phyloP scores from a whole-genome alignment of 2,329 filamentous ascomycete species.

The Exutisphaerella laricina region DNA sequence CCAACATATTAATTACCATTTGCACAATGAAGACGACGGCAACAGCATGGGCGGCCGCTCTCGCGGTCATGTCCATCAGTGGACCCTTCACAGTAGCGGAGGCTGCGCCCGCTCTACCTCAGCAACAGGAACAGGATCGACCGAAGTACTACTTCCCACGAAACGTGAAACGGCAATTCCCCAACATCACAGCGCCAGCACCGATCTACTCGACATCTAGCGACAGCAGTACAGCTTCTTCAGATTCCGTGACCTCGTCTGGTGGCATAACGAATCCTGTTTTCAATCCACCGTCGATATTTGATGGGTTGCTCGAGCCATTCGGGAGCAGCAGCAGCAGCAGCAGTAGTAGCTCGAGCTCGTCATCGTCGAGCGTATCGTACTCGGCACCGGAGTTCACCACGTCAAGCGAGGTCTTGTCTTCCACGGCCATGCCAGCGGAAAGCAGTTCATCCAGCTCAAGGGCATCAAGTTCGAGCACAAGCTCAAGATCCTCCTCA shows the following conservation, averaged over 20 bases:
- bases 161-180: constrained; percentile 41
- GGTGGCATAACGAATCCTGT: background rate
- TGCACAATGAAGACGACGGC: constrained; percentile 40
- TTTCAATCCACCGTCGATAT: constrained; percentile 3
- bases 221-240: constrained; percentile 6
- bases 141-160: constrained; percentile 47
- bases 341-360: constrained; percentile 5
- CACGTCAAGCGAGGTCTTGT: no score
- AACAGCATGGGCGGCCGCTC: constrained; percentile 43
- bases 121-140: constrained; percentile 31
- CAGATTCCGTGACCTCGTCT: background rate
- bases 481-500: background rate
- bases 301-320: constrained; percentile 4
- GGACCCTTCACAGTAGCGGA: constrained; percentile 44
- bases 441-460: background rate
- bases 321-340: constrained; percentile 2
- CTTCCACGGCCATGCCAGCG: no score
- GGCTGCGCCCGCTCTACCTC: constrained; percentile 44
- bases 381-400: background rate
- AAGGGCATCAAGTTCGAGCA: background rate
- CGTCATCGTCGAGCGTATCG: constrained; percentile 1
- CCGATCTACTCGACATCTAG: constrained; percentile 4
- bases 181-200: constrained; percentile 26
- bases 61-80: constrained; percentile 41
- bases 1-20: constrained; percentile 21